These are phyloP conservation scores for Effrenium voratum DNA, from an alignment of 73 alveolate species.

Conservation along the genomic window DNA sequence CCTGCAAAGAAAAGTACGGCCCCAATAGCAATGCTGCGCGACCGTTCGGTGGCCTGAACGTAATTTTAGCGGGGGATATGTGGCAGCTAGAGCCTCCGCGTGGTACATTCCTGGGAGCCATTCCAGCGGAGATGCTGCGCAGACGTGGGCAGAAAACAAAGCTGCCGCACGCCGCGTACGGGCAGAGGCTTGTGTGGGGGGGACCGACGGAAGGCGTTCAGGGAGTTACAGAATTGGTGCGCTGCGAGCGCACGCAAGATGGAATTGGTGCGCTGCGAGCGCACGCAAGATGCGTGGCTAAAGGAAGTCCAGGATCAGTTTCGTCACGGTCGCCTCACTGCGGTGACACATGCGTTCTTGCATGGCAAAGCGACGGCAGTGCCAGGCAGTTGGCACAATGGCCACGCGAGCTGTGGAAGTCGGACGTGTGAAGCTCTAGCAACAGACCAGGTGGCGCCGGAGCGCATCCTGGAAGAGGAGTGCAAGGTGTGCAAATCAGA, in stretches of 20 bases:
- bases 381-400: background rate
- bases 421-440: background rate
- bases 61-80: background rate
- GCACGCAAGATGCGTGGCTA: constrained; percentile 2
- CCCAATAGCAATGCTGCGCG: background rate
- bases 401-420: background rate
- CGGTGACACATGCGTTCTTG: background rate
- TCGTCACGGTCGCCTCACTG: background rate
- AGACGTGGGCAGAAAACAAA: background rate
- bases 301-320: background rate
- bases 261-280: too few relatives aligned
- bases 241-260: too few relatives aligned
- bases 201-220: background rate
- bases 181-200: constrained; percentile 16
- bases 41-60: constrained; percentile 4
- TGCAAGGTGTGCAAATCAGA: too few relatives aligned
- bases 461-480: too few relatives aligned
- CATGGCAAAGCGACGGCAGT: background rate
- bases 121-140: background rate
- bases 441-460: too few relatives aligned
- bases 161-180: background rate
- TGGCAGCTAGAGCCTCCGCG: constrained; percentile 19
- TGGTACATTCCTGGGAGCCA: constrained; percentile 1
- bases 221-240: constrained; percentile 16
- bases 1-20: background rate